phyloP scores from a whole-genome alignment of 139 green algal species.

The Mesotaenium endlicherianum region DNA sequence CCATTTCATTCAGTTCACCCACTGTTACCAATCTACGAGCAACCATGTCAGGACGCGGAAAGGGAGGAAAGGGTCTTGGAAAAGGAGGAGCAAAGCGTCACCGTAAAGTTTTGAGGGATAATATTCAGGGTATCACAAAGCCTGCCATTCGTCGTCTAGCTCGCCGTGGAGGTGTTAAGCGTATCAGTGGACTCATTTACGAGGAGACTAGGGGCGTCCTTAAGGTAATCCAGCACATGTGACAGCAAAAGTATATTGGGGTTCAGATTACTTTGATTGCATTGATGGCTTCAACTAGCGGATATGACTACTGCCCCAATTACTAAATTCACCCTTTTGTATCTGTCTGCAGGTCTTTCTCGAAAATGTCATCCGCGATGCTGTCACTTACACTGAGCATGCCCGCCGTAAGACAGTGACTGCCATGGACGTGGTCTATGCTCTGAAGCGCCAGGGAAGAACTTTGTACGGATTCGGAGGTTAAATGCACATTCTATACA shows the following conservation, averaged over 20 bases:
- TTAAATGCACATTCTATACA: background rate
- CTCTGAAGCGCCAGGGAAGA: slow-evolving; percentile 90
- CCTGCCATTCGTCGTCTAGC: slow-evolving; percentile 79
- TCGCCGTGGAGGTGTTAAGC: slow-evolving; percentile 75
- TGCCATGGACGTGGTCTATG: slow-evolving; percentile 91
- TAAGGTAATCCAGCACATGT: slow-evolving; percentile 63
- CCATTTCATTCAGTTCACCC: no score
- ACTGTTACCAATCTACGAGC: no score
- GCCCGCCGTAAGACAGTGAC: slow-evolving; percentile 92
- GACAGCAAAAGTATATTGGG: slow-evolving; percentile 63
- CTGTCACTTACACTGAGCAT: no score
- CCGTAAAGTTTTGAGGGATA: slow-evolving; percentile 74
- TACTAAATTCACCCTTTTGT: no score
- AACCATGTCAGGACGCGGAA: slow-evolving; percentile 31
- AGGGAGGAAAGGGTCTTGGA: slow-evolving; percentile 34
- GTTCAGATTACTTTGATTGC: slow-evolving; percentile 94
- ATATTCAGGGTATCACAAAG: slow-evolving; percentile 95
- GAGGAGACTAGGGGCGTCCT: slow-evolving; percentile 78
- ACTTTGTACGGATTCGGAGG: slow-evolving; percentile 91
- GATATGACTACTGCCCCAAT: no score
- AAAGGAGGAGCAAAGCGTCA: slow-evolving; percentile 48
- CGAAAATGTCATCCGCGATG: no score
- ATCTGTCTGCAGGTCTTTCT: no score
- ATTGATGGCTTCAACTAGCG: no score
- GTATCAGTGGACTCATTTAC: slow-evolving; percentile 87